Evolutionary conservation across 345 rosid genomes (phyloP).

Genomic region (Populus nigra): DNA sequence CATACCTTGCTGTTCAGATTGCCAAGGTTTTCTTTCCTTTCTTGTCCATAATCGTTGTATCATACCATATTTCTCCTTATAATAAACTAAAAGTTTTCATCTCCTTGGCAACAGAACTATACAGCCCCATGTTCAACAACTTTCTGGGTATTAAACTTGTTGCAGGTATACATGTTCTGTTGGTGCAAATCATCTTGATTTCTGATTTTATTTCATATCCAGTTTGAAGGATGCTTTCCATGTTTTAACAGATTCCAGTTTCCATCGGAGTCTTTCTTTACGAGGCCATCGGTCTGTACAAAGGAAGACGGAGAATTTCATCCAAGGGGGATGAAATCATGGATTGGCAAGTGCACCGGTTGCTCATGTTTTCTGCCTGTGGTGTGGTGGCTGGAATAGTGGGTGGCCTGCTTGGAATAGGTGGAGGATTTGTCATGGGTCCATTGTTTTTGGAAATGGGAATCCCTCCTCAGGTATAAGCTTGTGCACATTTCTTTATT

Average conservation of each 20-base stretch:
- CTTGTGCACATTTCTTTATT: not conserved
- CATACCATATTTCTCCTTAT: not conserved
- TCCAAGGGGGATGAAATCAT: not conserved
- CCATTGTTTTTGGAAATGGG: conserved; percentile 5
- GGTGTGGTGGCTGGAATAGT: conserved; percentile 2
- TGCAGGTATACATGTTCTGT: not conserved
- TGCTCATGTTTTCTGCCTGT: not conserved
- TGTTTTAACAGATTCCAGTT: not conserved
- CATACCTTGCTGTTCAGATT: conserved; percentile 5
- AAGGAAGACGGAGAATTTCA: not conserved
- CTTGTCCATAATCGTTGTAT: not conserved
- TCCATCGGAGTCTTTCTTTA: not conserved
- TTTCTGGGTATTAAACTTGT: conserved; percentile 5
- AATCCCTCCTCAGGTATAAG: conserved; percentile 9
- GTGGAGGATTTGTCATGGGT: conserved; percentile 10
- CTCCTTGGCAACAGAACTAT: not conserved
- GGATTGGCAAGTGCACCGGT: not conserved
- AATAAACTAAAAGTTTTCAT: not conserved
- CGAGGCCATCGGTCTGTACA: conserved; percentile 4
- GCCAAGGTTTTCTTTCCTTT: not conserved
- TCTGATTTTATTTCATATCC: no score
- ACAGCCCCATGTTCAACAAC: not conserved
- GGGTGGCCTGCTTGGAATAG: conserved; percentile 4
- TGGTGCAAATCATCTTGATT: not conserved
- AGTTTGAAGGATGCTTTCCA: not conserved